A percentile compares a stretch with the other conserved stretches of the same genome.
phyloP scores from a whole-genome alignment of 495 filamentous ascomycete species.

The Penicillium riverlandense region DNA sequence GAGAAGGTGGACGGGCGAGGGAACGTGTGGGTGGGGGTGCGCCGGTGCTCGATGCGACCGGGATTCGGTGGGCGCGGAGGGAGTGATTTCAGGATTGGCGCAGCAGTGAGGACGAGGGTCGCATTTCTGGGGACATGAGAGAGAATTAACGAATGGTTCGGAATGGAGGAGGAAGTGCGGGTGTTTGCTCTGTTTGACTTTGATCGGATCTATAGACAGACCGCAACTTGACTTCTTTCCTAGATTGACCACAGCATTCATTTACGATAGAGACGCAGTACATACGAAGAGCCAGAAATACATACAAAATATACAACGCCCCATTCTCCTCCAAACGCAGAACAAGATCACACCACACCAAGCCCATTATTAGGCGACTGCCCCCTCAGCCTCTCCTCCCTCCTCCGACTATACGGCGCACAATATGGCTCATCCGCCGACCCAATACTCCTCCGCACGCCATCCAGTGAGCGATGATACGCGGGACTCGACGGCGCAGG shows the following conservation, averaged over 20 bases:
- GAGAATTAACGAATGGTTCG: no score
- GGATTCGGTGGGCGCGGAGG: not conserved
- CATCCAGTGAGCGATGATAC: constrained; percentile 37
- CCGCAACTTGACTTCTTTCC: no score
- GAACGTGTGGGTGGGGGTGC: not conserved
- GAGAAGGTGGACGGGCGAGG: not conserved
- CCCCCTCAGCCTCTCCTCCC: constrained; percentile 36
- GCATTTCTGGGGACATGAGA: no score
- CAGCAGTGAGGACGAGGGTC: no score
- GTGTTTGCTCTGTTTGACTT: constrained; percentile 16
- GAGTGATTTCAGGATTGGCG: not conserved
- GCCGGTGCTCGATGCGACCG: constrained; percentile 1
- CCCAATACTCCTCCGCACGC: constrained; percentile 34
- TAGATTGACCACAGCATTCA: no score
- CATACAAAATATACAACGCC: not conserved
- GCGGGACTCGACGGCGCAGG: constrained; percentile 37
- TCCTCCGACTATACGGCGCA: constrained; percentile 36
- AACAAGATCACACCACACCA: constrained; percentile 21
- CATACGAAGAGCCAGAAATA: not conserved
- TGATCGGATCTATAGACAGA: not conserved
- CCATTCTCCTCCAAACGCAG: no score
- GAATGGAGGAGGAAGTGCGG: constrained; percentile 1
- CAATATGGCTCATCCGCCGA: constrained; percentile 41
- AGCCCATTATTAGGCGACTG: constrained; percentile 23
- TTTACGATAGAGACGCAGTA: no score